These are phyloP conservation scores for Diaporthe destruens DNA, from an alignment of 2,329 filamentous ascomycete genomes.

Conservation along the genomic window DNA sequence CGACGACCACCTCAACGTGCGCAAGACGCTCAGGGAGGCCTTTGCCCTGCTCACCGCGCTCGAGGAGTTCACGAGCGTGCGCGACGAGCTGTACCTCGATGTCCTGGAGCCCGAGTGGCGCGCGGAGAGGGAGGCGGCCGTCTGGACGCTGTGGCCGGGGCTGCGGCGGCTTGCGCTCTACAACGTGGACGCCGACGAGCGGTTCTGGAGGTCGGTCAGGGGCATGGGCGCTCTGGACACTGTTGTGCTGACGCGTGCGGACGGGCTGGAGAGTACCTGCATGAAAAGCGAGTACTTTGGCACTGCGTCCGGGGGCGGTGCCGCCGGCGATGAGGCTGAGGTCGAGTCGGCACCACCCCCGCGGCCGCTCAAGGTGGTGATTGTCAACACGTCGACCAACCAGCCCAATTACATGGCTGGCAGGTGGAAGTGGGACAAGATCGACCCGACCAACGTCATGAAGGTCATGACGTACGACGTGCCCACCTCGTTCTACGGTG, in stretches of 20 bases:
- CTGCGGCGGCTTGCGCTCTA: slow-evolving; percentile 59
- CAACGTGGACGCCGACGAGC: slow-evolving; percentile 52
- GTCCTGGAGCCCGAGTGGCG: slow-evolving; percentile 42
- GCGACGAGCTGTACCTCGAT: slow-evolving; percentile 59
- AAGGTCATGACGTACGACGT: slow-evolving; percentile 56
- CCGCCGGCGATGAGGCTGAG: slow-evolving; percentile 4
- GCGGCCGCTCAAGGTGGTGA: slow-evolving; percentile 48
- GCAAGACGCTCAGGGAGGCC: slow-evolving; percentile 57
- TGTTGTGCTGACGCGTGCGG: slow-evolving; percentile 57
- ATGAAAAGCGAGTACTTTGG: slow-evolving; percentile 58
- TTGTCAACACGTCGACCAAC: slow-evolving; percentile 49
- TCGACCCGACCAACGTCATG: slow-evolving; percentile 54
- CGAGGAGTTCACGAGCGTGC: slow-evolving; percentile 62
- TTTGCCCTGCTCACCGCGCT: slow-evolving; percentile 58
- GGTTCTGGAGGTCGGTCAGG: slow-evolving; percentile 56
- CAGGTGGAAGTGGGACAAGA: slow-evolving; percentile 48
- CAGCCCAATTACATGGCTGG: slow-evolving; percentile 45
- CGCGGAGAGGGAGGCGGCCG: slow-evolving; percentile 47
- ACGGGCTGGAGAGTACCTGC: slow-evolving; percentile 50
- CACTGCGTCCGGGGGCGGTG: background rate
- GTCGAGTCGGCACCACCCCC: slow-evolving; percentile 38
- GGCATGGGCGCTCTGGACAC: slow-evolving; percentile 54
- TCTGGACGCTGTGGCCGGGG: slow-evolving; percentile 59
- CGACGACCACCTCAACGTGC: slow-evolving; percentile 57
- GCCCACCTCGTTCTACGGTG: slow-evolving; percentile 54